phyloP scores from a whole-genome alignment of 2,329 filamentous ascomycete species.

The Fusarium haematococcum region DNA sequence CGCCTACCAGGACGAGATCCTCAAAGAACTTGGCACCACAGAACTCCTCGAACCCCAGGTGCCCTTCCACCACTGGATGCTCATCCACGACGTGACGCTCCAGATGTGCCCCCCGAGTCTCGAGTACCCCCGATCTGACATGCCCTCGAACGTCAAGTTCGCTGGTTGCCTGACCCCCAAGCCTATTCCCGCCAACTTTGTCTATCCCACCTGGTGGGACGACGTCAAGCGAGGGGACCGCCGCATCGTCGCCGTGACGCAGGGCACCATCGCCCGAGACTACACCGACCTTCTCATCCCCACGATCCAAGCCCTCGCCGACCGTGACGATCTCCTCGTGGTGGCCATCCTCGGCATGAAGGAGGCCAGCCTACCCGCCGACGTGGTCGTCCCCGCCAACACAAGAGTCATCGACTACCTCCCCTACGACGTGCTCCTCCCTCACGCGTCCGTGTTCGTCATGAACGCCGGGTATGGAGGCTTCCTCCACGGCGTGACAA shows the following conservation, averaged over 20 bases:
- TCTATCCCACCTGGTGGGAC: slow-evolving; percentile 60
- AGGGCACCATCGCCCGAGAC: slow-evolving; percentile 58
- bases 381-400: slow-evolving; percentile 53
- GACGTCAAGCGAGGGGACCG: slow-evolving; percentile 50
- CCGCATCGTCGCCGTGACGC: slow-evolving; percentile 59
- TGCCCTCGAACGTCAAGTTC: slow-evolving; percentile 55
- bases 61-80: slow-evolving; percentile 45
- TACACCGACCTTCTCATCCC: slow-evolving; percentile 59
- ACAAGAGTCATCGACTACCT: slow-evolving; percentile 59
- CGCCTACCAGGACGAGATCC: slow-evolving; percentile 39
- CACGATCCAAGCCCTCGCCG: slow-evolving; percentile 55
- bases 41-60: slow-evolving; percentile 19
- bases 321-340: slow-evolving; percentile 53
- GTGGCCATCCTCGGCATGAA: slow-evolving; percentile 48
- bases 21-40: slow-evolving; percentile 47
- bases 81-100: slow-evolving; percentile 49
- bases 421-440: slow-evolving; percentile 60
- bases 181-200: slow-evolving; percentile 42
- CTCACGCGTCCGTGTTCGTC: slow-evolving; percentile 58
- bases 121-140: slow-evolving; percentile 53
- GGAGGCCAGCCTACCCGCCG: slow-evolving; percentile 37
- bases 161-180: slow-evolving; percentile 56
- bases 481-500: slow-evolving; percentile 57
- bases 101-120: slow-evolving; percentile 54
- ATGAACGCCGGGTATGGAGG: slow-evolving; percentile 63